Evolutionary conservation across 441 rosid genomes (phyloP).

Genomic region (Capsella rubella): DNA sequence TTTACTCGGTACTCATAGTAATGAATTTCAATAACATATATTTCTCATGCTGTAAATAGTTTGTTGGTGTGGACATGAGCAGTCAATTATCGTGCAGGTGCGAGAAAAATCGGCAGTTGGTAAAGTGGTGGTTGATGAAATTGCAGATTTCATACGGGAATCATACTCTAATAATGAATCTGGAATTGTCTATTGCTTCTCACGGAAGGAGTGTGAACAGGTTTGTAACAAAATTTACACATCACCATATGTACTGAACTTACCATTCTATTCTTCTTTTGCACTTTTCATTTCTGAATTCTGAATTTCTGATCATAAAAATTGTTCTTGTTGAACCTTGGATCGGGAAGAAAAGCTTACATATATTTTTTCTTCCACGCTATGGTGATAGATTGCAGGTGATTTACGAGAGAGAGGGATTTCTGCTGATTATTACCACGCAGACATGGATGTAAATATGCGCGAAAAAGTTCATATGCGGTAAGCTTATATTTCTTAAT

Average conservation of each 20-base stretch:
- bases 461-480: conserved; percentile 90
- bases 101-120: conserved; percentile 88
- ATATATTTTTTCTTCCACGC: conserved; percentile 9
- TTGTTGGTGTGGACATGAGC: conserved; percentile 20
- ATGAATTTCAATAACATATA: conserved; percentile 1
- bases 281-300: neutral
- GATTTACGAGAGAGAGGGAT: conserved; percentile 82
- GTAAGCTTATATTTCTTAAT: conserved; percentile 45
- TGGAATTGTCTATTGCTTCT: conserved; percentile 97
- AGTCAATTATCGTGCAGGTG: conserved; percentile 57
- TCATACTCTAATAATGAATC: conserved; percentile 92
- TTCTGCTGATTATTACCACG: conserved; percentile 89
- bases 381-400: conserved; percentile 72
- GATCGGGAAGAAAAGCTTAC: conserved; percentile 15
- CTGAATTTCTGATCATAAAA: neutral
- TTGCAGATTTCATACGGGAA: conserved; percentile 79
- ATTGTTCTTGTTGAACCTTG: neutral
- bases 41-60: conserved; percentile 24
- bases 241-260: conserved; percentile 17
- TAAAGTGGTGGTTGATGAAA: conserved; percentile 82
- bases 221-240: conserved; percentile 48
- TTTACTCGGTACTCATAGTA: conserved; percentile 72
- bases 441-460: conserved; percentile 88
- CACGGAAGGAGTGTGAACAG: conserved; percentile 98
- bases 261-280: neutral